phyloP scores from a whole-genome alignment of 2,329 filamentous ascomycete genomes.

The Cordyceps farinosa region DNA sequence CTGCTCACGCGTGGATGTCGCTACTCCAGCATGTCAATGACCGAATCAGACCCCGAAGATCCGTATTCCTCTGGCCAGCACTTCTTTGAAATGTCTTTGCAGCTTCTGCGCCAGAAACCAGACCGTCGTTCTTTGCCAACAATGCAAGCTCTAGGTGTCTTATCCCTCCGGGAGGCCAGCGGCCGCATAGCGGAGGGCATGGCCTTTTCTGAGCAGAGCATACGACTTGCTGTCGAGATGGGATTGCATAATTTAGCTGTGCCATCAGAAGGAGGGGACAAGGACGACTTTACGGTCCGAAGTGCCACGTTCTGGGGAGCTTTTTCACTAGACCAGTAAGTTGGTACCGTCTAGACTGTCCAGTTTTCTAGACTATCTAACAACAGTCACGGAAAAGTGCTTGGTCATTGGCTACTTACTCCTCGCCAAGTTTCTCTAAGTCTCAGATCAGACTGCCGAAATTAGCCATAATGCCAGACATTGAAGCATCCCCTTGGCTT shows the following conservation, averaged over 20 bases:
- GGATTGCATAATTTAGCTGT: constrained; percentile 57
- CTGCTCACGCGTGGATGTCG: constrained; percentile 64
- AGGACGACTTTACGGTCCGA: constrained; percentile 53
- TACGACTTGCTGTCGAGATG: constrained; percentile 69
- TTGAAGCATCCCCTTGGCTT: constrained; percentile 58
- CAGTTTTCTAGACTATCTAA: constrained; percentile 20
- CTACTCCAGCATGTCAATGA: constrained; percentile 62
- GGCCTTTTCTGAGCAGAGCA: constrained; percentile 68
- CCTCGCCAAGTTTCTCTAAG: constrained; percentile 56
- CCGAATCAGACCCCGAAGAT: constrained; percentile 58
- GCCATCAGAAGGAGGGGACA: constrained; percentile 31
- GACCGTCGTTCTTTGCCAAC: constrained; percentile 64
- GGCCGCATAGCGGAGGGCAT: constrained; percentile 70
- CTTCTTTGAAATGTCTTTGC: constrained; percentile 67
- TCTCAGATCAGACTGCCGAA: constrained; percentile 55
- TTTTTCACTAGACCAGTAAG: constrained; percentile 61
- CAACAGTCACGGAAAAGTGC: constrained; percentile 39
- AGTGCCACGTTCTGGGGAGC: constrained; percentile 60
- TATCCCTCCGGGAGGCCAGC: constrained; percentile 72
- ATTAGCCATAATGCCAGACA: constrained; percentile 55
- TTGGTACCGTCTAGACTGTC: constrained; percentile 17
- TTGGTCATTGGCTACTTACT: constrained; percentile 61
- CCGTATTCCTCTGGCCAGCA: constrained; percentile 65
- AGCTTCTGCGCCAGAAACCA: constrained; percentile 54
- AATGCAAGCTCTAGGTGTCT: constrained; percentile 72